Evolutionary conservation across 2,329 filamentous ascomycete genomes (phyloP), one percentile per base, ranked within the genome.

Genomic region (Xylaria sp.): DNA sequence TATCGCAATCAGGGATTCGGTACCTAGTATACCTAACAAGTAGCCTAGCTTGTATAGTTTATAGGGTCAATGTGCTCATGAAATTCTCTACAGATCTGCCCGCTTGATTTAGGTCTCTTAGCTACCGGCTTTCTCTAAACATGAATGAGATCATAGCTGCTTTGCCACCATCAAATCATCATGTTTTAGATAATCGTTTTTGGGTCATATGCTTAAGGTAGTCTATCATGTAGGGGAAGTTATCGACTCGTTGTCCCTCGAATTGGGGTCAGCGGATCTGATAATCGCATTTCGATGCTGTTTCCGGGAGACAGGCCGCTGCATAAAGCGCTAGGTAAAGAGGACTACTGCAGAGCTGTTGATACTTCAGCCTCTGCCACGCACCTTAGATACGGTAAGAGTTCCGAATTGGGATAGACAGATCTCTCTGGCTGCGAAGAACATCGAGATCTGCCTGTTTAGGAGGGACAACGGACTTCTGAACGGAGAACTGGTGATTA

Each of bases 81-180:
- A 56, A 51, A 54, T 23, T 57, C 66, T 66, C 58, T 41, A 41
- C 62, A 28, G 33, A 18, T 23, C 59, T 48, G 59, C 46, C 49
- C 51, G 28, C 46, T 12, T 36, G 10, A 23, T 25, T 25, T 62
- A 54, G 60, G 39, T 60, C 46, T 15, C 58, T 54, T 56, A 23
- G 43, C 56, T 61, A 36, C 41, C 55, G 58, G 51, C 31, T n/a
- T 51, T 64, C 55, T n/a, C 36, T 52, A 49, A 28, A 48, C 59
- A 49, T 55, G 36, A 57, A 28, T 67, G 61, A 68, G 68, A 55
- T 70, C 57, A 66, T 63, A 54, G 57, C n/a, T 52, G n/a, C 46
- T 62, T 41, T 28, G 39, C 12, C 39, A 23, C 23, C 18, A 13
- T 13, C 4, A 31, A 15, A 28, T 51, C 52, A 13, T 23, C 15